These are phyloP conservation scores for Penicillium vulpinum DNA, from an alignment of 2,329 filamentous ascomycete species.

Conservation along the genomic window DNA sequence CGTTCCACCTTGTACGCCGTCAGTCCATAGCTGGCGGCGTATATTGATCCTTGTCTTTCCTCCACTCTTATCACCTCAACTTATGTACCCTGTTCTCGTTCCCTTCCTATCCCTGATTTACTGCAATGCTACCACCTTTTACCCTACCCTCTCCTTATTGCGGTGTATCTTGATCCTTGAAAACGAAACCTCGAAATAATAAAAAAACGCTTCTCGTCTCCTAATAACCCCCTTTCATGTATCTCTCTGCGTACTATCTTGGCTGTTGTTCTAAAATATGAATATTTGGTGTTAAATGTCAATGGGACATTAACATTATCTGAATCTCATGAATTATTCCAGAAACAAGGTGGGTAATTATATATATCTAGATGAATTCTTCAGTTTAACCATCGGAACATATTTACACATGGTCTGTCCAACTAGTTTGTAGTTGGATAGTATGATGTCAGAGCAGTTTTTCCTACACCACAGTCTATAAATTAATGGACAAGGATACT, in stretches of 20 bases:
- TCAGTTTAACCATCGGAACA: background rate
- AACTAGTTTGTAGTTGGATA: background rate
- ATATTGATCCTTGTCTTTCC: constrained; percentile 9
- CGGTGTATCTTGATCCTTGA: constrained; percentile 7
- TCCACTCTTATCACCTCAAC: constrained; percentile 2
- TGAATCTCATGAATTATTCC: background rate
- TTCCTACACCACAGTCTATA: background rate
- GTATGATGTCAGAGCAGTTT: background rate
- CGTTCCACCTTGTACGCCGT: constrained; percentile 1
- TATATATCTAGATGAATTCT: background rate
- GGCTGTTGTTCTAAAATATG: background rate
- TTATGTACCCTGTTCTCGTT: background rate
- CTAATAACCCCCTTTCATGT: background rate
- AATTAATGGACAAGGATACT: background rate
- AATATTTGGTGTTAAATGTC: background rate
- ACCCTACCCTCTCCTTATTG: constrained; percentile 2
- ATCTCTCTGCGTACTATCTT: background rate
- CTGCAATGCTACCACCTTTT: constrained; percentile 4
- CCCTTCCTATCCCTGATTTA: constrained; percentile 1
- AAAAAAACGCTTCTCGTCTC: constrained; percentile 6
- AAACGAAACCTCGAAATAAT: constrained; percentile 6
- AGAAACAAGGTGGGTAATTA: background rate
- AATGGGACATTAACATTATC: background rate
- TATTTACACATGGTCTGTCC: background rate
- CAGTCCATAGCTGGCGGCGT: background rate